Evolutionary conservation across 208 protist species (phyloP).

Genomic region (Lotmaria passim): DNA sequence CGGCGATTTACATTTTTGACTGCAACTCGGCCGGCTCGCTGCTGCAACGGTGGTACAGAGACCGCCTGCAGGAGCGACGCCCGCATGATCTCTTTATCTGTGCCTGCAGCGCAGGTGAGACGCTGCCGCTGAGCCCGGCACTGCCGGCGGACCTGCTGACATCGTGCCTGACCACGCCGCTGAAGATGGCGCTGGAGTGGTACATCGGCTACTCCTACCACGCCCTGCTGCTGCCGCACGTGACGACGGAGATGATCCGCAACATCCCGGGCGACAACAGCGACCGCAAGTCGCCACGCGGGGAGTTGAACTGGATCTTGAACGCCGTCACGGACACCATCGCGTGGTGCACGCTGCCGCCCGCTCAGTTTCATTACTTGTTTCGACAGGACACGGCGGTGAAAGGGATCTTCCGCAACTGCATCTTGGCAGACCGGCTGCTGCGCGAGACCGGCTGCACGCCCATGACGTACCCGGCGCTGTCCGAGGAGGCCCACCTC

Average conservation of each 20-base stretch:
- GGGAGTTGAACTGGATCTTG: conserved; percentile 99
- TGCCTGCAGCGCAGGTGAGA: conserved; percentile 94
- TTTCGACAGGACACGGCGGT: conserved; percentile 97
- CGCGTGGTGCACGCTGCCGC: conserved; percentile 96
- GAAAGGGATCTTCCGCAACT: conserved; percentile 97
- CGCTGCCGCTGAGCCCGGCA: conserved; percentile 96
- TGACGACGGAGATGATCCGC: conserved; percentile 89
- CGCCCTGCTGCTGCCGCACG: conserved; percentile 81
- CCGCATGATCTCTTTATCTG: conserved; percentile 95
- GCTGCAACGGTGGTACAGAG: conserved; percentile 80
- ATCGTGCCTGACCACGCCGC: conserved; percentile 98
- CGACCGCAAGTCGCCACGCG: conserved; percentile 92
- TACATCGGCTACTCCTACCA: conserved; percentile 86
- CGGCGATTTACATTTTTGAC: conserved; percentile 98
- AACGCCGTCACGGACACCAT: conserved; percentile 99
- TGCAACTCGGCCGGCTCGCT: conserved; percentile 94
- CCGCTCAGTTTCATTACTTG: conserved; percentile 93
- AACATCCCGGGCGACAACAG: conserved; percentile 65
- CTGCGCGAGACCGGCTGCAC: conserved; percentile 95
- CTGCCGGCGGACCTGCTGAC: conserved; percentile 99
- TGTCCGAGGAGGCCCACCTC: conserved; percentile 93
- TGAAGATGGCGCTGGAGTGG: conserved; percentile 96
- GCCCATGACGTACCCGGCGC: conserved; percentile 93
- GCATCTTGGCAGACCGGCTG: conserved; percentile 97
- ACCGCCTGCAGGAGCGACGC: conserved; percentile 62